Evolutionary conservation across 495 filamentous ascomycete species (phyloP).

Genomic region (Chaetomium cochliodes): DNA sequence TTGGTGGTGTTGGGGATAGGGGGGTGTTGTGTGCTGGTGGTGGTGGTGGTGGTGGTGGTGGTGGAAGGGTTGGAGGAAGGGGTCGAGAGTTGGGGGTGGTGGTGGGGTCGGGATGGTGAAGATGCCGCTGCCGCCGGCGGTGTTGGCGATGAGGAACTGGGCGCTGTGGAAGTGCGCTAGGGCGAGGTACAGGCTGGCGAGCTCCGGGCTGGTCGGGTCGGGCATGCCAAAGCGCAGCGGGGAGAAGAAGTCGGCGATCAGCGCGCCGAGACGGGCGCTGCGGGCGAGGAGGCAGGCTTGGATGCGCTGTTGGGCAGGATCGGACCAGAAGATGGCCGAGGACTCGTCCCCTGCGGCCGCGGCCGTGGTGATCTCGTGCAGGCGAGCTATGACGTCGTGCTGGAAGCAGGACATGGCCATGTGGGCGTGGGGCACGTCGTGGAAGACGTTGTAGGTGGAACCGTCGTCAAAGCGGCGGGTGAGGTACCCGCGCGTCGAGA

Average conservation of each 20-base stretch:
- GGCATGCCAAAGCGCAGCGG: slow-evolving; percentile 7
- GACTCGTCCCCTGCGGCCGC: background rate
- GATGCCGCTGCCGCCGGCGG: slow-evolving; percentile 41
- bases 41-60: slow-evolving; percentile 7
- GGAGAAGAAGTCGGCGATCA: slow-evolving; percentile 23
- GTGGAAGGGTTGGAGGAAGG: slow-evolving; percentile 1
- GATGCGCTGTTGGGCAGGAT: slow-evolving; percentile 21
- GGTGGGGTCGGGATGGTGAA: slow-evolving; percentile 1
- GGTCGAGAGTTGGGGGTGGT: background rate
- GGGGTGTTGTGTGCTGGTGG: slow-evolving; percentile 4
- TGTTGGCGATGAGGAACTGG: slow-evolving; percentile 44
- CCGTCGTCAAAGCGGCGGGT: slow-evolving; percentile 49
- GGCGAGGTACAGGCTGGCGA: slow-evolving; percentile 21
- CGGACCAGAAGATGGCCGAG: slow-evolving; percentile 19
- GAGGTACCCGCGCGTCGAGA: slow-evolving; percentile 59
- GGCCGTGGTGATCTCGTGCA: slow-evolving; percentile 17
- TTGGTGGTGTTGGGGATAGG: background rate
- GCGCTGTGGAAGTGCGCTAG: slow-evolving; percentile 55
- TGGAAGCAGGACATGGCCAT: slow-evolving; percentile 25
- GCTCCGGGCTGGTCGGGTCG: slow-evolving; percentile 15
- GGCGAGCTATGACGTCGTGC: slow-evolving; percentile 28
- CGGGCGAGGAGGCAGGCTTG: slow-evolving; percentile 22
- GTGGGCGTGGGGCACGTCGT: slow-evolving; percentile 17
- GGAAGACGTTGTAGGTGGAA: slow-evolving; percentile 42
- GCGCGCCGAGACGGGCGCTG: slow-evolving; percentile 16